Evolutionary conservation across 2,329 filamentous ascomycete genomes (phyloP).

Genomic region (Aurifilum marmelostoma): DNA sequence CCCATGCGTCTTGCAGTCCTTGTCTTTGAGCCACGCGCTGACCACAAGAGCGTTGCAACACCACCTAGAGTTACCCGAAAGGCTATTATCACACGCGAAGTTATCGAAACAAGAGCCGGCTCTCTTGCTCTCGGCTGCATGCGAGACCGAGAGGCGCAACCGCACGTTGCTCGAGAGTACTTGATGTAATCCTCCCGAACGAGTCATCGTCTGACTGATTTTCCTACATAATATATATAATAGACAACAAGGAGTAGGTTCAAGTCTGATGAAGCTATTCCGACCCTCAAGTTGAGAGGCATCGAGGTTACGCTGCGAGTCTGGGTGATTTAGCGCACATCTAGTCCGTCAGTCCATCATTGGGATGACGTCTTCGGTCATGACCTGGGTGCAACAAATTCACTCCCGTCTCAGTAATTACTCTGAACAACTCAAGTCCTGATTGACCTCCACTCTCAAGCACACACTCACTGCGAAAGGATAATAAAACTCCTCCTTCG

Average conservation of each 20-base stretch:
- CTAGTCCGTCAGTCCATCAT: not conserved
- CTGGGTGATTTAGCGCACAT: not conserved
- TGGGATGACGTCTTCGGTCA: not conserved
- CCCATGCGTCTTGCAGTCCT: not conserved
- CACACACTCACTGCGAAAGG: not conserved
- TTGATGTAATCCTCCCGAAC: too few relatives aligned
- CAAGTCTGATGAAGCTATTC: too few relatives aligned
- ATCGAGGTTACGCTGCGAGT: not conserved
- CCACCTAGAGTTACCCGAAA: too few relatives aligned
- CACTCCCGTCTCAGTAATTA: not conserved
- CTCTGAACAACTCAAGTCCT: rapidly evolving
- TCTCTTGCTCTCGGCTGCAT: too few relatives aligned
- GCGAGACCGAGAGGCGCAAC: too few relatives aligned
- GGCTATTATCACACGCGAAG: not conserved
- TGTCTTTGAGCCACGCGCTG: not conserved
- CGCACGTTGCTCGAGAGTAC: too few relatives aligned
- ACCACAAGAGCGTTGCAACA: too few relatives aligned
- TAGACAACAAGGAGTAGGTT: too few relatives aligned
- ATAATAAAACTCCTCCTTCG: too few relatives aligned
- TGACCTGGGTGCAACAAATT: not conserved
- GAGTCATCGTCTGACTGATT: too few relatives aligned
- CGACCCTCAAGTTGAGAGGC: not conserved
- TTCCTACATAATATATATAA: too few relatives aligned
- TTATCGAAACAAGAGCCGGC: too few relatives aligned
- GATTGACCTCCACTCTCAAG: not conserved